phyloP scores from a whole-genome alignment of 768 basidiomycete genomes.

The Phlebiopsis flavidoalba region DNA sequence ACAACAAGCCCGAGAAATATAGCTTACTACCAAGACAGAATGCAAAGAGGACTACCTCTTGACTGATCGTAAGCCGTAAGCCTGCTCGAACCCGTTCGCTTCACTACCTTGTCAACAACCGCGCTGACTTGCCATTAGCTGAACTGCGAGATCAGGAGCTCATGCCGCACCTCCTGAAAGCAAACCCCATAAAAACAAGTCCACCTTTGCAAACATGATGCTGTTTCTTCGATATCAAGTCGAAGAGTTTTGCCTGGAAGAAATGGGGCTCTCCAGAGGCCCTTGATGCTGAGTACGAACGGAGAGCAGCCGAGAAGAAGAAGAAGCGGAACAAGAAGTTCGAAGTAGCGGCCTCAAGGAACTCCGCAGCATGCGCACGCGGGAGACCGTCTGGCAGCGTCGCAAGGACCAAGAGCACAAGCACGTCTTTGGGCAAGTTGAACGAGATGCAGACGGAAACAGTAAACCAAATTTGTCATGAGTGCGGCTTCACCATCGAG shows the following conservation, averaged over 20 bases:
- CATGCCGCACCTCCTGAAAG: constrained; percentile 89
- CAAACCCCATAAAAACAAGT: constrained; percentile 93
- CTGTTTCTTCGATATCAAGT: constrained; percentile 90
- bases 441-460: constrained; percentile 46
- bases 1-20: constrained; percentile 87
- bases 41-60: constrained; percentile 98
- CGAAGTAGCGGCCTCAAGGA: constrained; percentile 84
- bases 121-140: constrained; percentile 43
- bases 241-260: constrained; percentile 93
- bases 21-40: constrained; percentile 97
- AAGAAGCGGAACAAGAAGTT: constrained; percentile 93
- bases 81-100: constrained; percentile 8
- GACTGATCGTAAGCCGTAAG: constrained; percentile 84
- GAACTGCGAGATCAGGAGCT: constrained; percentile 90
- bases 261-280: constrained; percentile 97
- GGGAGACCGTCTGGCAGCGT: constrained; percentile 86
- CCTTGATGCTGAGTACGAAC: constrained; percentile 83
- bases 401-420: constrained; percentile 84
- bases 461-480: constrained; percentile 75
- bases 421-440: constrained; percentile 70
- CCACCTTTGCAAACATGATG: constrained; percentile 99
- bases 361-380: constrained; percentile 72
- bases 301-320: constrained; percentile 74
- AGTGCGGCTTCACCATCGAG: constrained; percentile 89
- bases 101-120: neutral